phyloP scores from a whole-genome alignment of 345 rosid genomes.

The Physaria fendleri region DNA sequence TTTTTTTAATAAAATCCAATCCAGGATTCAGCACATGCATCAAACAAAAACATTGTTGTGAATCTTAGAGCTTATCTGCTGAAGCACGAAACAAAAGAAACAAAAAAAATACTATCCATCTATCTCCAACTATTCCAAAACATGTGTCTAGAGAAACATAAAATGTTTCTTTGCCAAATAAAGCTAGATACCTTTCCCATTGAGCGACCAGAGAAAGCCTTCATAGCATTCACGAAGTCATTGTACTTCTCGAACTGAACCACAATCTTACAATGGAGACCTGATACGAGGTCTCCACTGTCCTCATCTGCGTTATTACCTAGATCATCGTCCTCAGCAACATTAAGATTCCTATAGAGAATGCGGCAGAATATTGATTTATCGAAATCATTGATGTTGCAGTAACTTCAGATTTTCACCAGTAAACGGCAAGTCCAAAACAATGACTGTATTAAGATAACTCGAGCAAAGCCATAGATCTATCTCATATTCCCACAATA shows the following conservation, averaged over 20 bases:
- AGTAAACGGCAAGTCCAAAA: not conserved
- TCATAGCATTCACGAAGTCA: constrained; percentile 69
- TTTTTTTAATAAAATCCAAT: not conserved
- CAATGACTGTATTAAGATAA: not conserved
- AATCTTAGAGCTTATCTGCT: not conserved
- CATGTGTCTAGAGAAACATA: not conserved
- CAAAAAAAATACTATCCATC: not conserved
- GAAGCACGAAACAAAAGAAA: not conserved
- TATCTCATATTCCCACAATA: not conserved
- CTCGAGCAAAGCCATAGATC: not conserved
- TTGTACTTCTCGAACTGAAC: constrained; percentile 74
- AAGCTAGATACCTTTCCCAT: constrained; percentile 60
- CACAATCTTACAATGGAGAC: constrained; percentile 85
- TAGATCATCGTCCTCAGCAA: constrained; percentile 71
- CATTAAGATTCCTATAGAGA: constrained; percentile 68
- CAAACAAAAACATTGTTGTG: not conserved
- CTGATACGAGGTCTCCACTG: constrained; percentile 49
- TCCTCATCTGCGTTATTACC: constrained; percentile 49
- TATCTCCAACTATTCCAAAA: not conserved
- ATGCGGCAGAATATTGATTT: constrained; percentile 16
- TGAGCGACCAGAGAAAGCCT: constrained; percentile 73
- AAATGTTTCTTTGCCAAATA: not conserved
- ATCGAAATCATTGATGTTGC: not conserved
- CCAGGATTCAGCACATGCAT: not conserved
- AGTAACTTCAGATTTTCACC: not conserved